Conservation (phyloP, 208 protist species). For the Acanthamoeba lugdunensis region DNA sequence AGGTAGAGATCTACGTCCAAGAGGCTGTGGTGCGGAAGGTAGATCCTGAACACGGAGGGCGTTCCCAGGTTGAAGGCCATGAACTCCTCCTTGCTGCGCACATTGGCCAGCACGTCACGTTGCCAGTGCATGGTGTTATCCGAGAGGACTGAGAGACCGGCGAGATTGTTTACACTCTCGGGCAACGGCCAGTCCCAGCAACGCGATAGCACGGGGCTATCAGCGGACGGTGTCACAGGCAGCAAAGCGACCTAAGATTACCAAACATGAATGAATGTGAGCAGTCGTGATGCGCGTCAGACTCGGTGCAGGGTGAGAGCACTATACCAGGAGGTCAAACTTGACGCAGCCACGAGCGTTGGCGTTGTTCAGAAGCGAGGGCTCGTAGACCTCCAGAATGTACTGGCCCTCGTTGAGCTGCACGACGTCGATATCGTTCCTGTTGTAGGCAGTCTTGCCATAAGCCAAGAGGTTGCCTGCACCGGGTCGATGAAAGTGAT, state of each 20-base stretch:
- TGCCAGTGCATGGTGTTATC: slow-evolving; percentile 18
- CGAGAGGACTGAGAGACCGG: background rate
- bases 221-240: background rate
- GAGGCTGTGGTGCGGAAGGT: background rate
- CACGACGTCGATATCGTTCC: slow-evolving; percentile 58
- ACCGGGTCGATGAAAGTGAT: background rate
- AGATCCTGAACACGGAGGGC: slow-evolving; percentile 48
- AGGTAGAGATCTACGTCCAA: slow-evolving; percentile 65
- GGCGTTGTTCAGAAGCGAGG: slow-evolving; percentile 43
- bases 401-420: slow-evolving; percentile 35
- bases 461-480: background rate
- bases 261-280: too few relatives aligned
- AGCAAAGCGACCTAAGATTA: background rate
- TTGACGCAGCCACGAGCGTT: slow-evolving; percentile 27
- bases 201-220: background rate
- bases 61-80: slow-evolving; percentile 5
- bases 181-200: slow-evolving; percentile 50
- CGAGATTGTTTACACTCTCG: background rate
- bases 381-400: slow-evolving; percentile 65
- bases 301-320: too few relatives aligned
- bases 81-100: background rate
- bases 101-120: slow-evolving; percentile 49
- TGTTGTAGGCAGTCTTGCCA: slow-evolving; percentile 68
- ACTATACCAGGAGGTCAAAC: background rate
- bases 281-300: too few relatives aligned